A percentile compares a stretch with the other conserved stretches of the same genome.
These are phyloP conservation scores for Lyophyllum decastes DNA, from an alignment of 768 basidiomycete genomes.

Conservation along the genomic window DNA sequence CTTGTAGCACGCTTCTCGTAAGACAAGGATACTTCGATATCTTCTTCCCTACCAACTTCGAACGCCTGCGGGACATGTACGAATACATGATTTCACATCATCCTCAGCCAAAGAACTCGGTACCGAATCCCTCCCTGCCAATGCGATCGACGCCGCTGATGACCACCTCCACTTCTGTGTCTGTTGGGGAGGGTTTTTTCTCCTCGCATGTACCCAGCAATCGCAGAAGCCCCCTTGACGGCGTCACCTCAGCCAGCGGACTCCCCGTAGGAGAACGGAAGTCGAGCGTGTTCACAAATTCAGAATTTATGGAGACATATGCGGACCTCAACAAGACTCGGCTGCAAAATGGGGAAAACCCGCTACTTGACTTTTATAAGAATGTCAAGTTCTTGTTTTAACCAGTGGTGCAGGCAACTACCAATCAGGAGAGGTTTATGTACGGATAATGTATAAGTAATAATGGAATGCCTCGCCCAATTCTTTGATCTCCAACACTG, in stretches of 20 bases:
- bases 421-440: slow-evolving; percentile 16
- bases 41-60: slow-evolving; percentile 95
- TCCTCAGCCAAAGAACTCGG: slow-evolving; percentile 17
- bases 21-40: slow-evolving; percentile 98
- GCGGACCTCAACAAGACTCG: slow-evolving; percentile 73
- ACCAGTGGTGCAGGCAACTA: slow-evolving; percentile 5
- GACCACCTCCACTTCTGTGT: slow-evolving; percentile 47
- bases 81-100: slow-evolving; percentile 76
- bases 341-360: slow-evolving; percentile 82
- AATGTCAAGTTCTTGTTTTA: slow-evolving; percentile 94
- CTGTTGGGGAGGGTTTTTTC: slow-evolving; percentile 68
- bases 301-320: slow-evolving; percentile 87
- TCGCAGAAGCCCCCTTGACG: slow-evolving; percentile 65
- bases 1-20: slow-evolving; percentile 89
- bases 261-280: slow-evolving; percentile 80
- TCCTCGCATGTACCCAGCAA: slow-evolving; percentile 60
- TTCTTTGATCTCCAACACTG: slow-evolving; percentile 65
- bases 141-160: slow-evolving; percentile 55
- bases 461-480: slow-evolving; percentile 85
- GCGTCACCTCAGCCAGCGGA: slow-evolving; percentile 73
- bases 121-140: slow-evolving; percentile 28
- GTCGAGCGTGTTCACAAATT: slow-evolving; percentile 84
- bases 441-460: slow-evolving; percentile 67
- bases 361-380: slow-evolving; percentile 85
- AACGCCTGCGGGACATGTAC: slow-evolving; percentile 85